These are phyloP conservation scores for Fistulifera pelliculosa DNA, from an alignment of 108 stramenopile species.

Conservation along the genomic window DNA sequence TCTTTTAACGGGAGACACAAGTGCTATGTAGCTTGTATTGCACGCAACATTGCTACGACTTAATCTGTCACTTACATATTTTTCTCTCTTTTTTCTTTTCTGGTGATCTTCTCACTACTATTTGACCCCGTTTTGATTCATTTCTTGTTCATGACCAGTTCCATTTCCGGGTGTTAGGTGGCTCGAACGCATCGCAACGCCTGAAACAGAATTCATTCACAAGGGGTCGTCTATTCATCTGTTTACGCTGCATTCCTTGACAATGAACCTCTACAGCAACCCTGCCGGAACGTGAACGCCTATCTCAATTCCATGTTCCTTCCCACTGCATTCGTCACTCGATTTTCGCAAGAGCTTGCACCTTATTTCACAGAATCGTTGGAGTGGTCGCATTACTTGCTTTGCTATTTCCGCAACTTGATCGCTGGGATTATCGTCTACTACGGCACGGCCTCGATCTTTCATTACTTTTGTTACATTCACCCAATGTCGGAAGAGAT, in stretches of 20 bases:
- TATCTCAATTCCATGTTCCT: slow-evolving; percentile 54
- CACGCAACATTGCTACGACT: no score
- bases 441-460: slow-evolving; percentile 46
- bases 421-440: slow-evolving; percentile 48
- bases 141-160: slow-evolving; percentile 16
- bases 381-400: slow-evolving; percentile 36
- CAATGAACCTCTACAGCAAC: slow-evolving; percentile 26
- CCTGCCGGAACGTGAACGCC: slow-evolving; percentile 56
- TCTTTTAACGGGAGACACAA: no score
- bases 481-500: slow-evolving; percentile 34
- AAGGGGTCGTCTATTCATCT: slow-evolving; percentile 29
- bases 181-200: slow-evolving; percentile 35
- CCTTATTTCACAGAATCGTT: slow-evolving; percentile 6
- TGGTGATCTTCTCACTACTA: no score
- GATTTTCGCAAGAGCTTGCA: slow-evolving; percentile 16
- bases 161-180: slow-evolving; percentile 42
- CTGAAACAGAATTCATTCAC: slow-evolving; percentile 11
- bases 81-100: no score
- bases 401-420: slow-evolving; percentile 65
- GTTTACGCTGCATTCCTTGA: slow-evolving; percentile 43
- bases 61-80: no score
- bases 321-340: slow-evolving; percentile 13
- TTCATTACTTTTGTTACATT: slow-evolving; percentile 58
- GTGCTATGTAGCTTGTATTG: no score
- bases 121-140: not conserved